phyloP scores from a whole-genome alignment of 2,329 filamentous ascomycete genomes.

The Epichloe elymi region DNA sequence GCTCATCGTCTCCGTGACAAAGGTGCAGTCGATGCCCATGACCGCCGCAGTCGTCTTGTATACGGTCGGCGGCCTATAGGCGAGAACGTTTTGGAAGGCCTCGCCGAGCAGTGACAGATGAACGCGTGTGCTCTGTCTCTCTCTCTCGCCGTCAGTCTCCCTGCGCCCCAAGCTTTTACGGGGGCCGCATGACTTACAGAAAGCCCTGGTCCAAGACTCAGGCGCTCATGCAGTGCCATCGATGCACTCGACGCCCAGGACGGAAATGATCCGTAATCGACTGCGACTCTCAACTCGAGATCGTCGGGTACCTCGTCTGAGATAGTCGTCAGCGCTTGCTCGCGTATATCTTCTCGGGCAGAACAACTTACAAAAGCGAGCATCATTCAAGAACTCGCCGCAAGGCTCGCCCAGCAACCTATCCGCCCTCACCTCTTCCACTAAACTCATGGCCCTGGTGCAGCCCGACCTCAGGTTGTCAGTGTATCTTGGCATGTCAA shows the following conservation, averaged over 20 bases:
- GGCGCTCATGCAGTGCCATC: slow-evolving; percentile 27
- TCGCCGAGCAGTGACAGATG: slow-evolving; percentile 38
- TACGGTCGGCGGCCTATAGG: slow-evolving; percentile 33
- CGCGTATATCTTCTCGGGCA: rapidly evolving
- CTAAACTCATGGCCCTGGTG: slow-evolving; percentile 36
- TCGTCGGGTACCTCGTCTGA: slow-evolving; percentile 29
- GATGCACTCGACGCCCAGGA: slow-evolving; percentile 27
- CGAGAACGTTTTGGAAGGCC: slow-evolving; percentile 36
- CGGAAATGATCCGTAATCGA: slow-evolving; percentile 41
- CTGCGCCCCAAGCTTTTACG: not conserved
- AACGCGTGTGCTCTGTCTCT: slow-evolving; percentile 30
- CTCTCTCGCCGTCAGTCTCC: slow-evolving; percentile 6
- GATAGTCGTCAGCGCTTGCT: not conserved
- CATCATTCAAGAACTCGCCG: slow-evolving; percentile 28
- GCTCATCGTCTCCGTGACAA: slow-evolving; percentile 27
- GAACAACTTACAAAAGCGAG: slow-evolving; percentile 31
- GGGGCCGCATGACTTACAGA: slow-evolving; percentile 27
- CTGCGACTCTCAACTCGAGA: slow-evolving; percentile 26
- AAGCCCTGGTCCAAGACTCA: slow-evolving; percentile 37
- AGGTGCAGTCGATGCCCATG: slow-evolving; percentile 28
- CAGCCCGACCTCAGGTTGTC: slow-evolving; percentile 33
- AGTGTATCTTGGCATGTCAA: slow-evolving; percentile 32
- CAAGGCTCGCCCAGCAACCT: slow-evolving; percentile 28
- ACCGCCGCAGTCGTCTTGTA: slow-evolving; percentile 33
- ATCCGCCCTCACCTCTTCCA: slow-evolving; percentile 36